Evolutionary conservation across 2,329 filamentous ascomycete species (phyloP), one percentile per base, ranked within the genome.

Genomic region (Colletotrichum sp.): DNA sequence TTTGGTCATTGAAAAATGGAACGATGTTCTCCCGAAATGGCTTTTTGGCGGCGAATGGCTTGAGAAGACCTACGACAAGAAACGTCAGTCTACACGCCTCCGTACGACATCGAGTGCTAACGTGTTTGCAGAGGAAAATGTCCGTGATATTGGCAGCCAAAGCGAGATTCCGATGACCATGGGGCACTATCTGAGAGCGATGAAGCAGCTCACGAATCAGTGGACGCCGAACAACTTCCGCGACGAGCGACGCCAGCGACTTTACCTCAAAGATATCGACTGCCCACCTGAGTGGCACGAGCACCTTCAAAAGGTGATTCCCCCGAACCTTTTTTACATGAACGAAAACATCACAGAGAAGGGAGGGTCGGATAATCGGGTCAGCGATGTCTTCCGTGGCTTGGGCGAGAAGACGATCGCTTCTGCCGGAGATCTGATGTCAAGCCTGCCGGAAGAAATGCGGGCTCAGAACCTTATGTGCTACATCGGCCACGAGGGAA

Each of bases 251-350:
- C 90, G 95, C 26, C 97, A 99, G 82, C 92, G 97, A 15, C 92
- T 99, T 3, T 99, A 99, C 83, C 87, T 99, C 28, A 99, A 99
- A 82, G 97, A 99, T 82, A 98, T 99, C 75, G 97, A 99, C 83
- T 98, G 96, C 79, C 97, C 97, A 1, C 87, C 90, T 2, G 93
- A 96, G 74, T 99, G 97, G 97, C 92, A 93, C 68, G 90, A 96
- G 32, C 93, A 95, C 74, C 86, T 99, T 21, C 92, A 92, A 78
- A 93, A 94, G 66, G 87, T 95, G 34, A 93, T 99, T 7, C 96
- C 96, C 1, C 91, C 93, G 0, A 92, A 90, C n/a, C 87, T 99
- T 0, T 98, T 96, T 82, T 99, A 99, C 82, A 89, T 98, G 71
- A 98, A 98, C 80, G 94, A 96, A 63, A 94, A 93, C 78, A 92